Conservation (phyloP, 2,329 filamentous ascomycete species). For the Trichoderma oligosporum region DNA sequence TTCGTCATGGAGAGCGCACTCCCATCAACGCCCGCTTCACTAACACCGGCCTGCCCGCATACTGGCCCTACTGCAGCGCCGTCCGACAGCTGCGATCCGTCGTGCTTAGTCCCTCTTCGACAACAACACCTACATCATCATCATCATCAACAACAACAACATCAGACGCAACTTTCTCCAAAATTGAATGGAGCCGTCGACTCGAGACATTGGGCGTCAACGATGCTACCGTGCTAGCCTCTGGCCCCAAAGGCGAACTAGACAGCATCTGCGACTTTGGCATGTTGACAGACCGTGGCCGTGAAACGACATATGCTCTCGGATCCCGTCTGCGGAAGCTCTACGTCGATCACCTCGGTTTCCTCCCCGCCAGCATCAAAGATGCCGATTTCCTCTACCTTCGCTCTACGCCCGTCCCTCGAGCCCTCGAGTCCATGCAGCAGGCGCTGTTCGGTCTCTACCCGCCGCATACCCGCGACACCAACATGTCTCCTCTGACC, state of each 20-base stretch:
- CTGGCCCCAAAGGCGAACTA: conserved; percentile 64
- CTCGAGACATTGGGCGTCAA: conserved; percentile 76
- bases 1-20: conserved; percentile 76
- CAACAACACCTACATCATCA: conserved; percentile 25
- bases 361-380: conserved; percentile 61
- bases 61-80: conserved; percentile 88
- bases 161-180: conserved; percentile 42
- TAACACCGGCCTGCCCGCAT: conserved; percentile 63
- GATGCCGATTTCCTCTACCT: conserved; percentile 63
- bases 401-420: conserved; percentile 68
- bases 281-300: conserved; percentile 71
- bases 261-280: conserved; percentile 77
- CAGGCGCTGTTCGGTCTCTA: conserved; percentile 74
- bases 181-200: conserved; percentile 62
- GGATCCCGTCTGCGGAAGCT: conserved; percentile 65
- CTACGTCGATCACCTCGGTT: conserved; percentile 71
- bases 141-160: conserved; percentile 15
- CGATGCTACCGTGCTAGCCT: conserved; percentile 63
- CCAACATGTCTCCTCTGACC: conserved; percentile 55
- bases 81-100: conserved; percentile 63
- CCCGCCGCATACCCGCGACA: conserved; percentile 47
- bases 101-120: conserved; percentile 44
- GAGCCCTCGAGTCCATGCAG: conserved; percentile 73
- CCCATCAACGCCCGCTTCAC: conserved; percentile 86
- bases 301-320: conserved; percentile 66